Base-by-base conservation (phyloP, 805 yeast genomes). In the Candida tallmaniae region DNA sequence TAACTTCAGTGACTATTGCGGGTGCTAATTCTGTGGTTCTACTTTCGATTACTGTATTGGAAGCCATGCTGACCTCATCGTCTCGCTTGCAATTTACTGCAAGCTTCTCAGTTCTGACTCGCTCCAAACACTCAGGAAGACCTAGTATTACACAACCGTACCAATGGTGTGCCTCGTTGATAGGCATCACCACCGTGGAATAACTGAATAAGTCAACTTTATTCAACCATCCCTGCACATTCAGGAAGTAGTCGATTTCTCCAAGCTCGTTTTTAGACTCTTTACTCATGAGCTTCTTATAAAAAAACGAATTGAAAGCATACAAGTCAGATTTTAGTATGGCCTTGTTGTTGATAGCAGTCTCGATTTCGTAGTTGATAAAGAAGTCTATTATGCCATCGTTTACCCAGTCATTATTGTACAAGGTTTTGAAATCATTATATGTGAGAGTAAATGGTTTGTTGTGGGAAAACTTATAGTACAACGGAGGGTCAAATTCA, bases 351-450 rank as follows among this genome's bases (percentile, higher is more conserved):
- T 44, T 18, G 8, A 67, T 40, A 2, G 60, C 66, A 34, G 40
- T 39, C 31, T 65, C 75, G 6, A 76, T 66, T 42, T 71, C 74
- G 50, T 69, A 81, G 38, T 75, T 76, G 19, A 86, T 66, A 49
- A 85, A 88, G 52, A 90, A 90, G 55, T 87, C 96, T 36, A 93
- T 80, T 32, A 93, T 65, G 0, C 83, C 74, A 51, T 93, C 98
- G 60, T 93, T 90, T 31, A 93, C 75, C 89, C 95, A 90, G 42
- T 83, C 85, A 30, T 80, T 79, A 38, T 82, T 80, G 50, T 80
- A 78, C 7, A 90, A 67, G 29, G 96, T 83, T 41, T 75, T 76
- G 54, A 83, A 86, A 52, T 93, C 98, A 24, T 74, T 68, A 39
- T 76, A 72, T 1, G 78, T 68, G 6, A 90, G 72, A 4, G 72